These are phyloP conservation scores for Amanita pseudoporphyria DNA, from an alignment of 768 basidiomycete genomes.

Conservation along the genomic window DNA sequence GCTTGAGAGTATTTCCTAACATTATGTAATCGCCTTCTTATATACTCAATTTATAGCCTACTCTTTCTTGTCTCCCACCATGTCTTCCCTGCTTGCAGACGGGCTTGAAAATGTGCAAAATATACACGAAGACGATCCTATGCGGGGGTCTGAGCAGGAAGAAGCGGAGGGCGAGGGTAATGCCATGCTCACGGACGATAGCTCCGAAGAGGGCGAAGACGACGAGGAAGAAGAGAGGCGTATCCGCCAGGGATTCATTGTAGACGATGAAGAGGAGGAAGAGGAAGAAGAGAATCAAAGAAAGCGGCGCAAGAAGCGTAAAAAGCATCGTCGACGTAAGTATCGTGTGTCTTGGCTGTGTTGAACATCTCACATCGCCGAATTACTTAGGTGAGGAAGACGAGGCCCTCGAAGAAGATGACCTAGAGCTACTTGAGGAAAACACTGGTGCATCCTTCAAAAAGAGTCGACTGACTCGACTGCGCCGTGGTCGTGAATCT, in stretches of 20 bases:
- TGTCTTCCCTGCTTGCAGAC: slow-evolving; percentile 43
- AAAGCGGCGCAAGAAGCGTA: slow-evolving; percentile 56
- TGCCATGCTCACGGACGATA: slow-evolving; percentile 61
- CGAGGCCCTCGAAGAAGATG: slow-evolving; percentile 85
- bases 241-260: slow-evolving; percentile 86
- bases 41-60: slow-evolving; percentile 3
- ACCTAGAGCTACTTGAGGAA: slow-evolving; percentile 80
- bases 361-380: slow-evolving; percentile 5
- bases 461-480: slow-evolving; percentile 54
- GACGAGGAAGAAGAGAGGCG: slow-evolving; percentile 80
- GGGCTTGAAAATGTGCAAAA: slow-evolving; percentile 20
- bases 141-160: slow-evolving; percentile 44
- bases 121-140: slow-evolving; percentile 43
- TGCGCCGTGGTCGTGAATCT: slow-evolving; percentile 65
- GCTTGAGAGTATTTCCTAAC: neutral
- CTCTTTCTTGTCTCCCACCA: slow-evolving; percentile 25
- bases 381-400: slow-evolving; percentile 35
- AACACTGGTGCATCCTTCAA: slow-evolving; percentile 80
- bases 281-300: slow-evolving; percentile 55
- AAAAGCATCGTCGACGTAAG: slow-evolving; percentile 51
- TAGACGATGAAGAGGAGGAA: slow-evolving; percentile 82
- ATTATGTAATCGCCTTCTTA: slow-evolving; percentile 4
- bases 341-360: slow-evolving; percentile 8
- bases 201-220: slow-evolving; percentile 85
- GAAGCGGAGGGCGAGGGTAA: slow-evolving; percentile 52